phyloP scores from a whole-genome alignment of 1,284 basidiomycete species.

The Rhodotorula sp. region DNA sequence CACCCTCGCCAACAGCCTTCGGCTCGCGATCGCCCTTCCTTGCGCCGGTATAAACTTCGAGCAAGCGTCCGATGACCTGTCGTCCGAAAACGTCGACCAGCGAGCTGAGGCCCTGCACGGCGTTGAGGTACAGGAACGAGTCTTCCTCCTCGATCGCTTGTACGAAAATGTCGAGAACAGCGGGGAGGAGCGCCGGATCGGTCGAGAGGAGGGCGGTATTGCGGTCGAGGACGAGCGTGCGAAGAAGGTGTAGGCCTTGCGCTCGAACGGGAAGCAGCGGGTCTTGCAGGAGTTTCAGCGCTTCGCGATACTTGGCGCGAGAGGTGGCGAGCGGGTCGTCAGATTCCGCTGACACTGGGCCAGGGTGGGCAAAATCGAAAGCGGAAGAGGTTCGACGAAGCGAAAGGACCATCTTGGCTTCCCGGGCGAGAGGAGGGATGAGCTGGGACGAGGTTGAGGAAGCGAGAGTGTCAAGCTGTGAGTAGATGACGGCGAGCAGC shows the following conservation, averaged over 20 bases:
- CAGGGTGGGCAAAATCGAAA: not conserved
- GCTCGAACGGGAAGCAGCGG: slow-evolving; percentile 92
- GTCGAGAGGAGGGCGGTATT: slow-evolving; percentile 30
- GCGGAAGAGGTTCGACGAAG: slow-evolving; percentile 12
- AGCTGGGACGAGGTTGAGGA: slow-evolving; percentile 51
- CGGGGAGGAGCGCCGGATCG: slow-evolving; percentile 67
- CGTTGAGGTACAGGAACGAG: slow-evolving; percentile 90
- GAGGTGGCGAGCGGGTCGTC: slow-evolving; percentile 29
- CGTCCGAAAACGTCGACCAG: slow-evolving; percentile 74
- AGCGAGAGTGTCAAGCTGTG: slow-evolving; percentile 53
- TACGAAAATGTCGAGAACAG: slow-evolving; percentile 74
- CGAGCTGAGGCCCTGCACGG: slow-evolving; percentile 79
- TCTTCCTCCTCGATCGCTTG: slow-evolving; percentile 86
- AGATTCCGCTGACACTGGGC: slow-evolving; percentile 40
- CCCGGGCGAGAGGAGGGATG: slow-evolving; percentile 63
- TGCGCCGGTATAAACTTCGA: slow-evolving; percentile 58
- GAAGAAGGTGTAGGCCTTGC: slow-evolving; percentile 81
- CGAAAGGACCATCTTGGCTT: slow-evolving; percentile 76
- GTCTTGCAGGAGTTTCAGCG: slow-evolving; percentile 83
- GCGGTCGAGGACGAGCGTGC: slow-evolving; percentile 59
- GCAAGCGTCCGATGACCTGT: slow-evolving; percentile 65
- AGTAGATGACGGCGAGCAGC: slow-evolving; percentile 67
- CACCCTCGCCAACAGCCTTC: slow-evolving; percentile 50
- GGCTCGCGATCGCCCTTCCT: slow-evolving; percentile 11
- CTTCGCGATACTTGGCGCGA: slow-evolving; percentile 70